Evolutionary conservation across 352 stramenopile genomes (phyloP), one percentile per base, ranked within the genome.

Genomic region (Phytophthora citrophthora): DNA sequence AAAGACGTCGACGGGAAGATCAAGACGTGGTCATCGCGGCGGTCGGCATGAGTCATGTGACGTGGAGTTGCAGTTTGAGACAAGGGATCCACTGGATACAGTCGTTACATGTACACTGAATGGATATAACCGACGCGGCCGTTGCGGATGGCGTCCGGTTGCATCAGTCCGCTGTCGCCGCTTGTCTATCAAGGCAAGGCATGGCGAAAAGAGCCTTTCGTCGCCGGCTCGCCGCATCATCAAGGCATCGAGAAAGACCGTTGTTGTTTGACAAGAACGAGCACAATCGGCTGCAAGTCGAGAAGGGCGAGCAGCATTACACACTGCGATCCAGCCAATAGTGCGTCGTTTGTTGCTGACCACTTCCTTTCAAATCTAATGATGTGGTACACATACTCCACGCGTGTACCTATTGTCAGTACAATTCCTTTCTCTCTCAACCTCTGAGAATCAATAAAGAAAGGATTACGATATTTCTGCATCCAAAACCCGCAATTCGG

Each of bases 241-340:
- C 38, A 50, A 45, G 55, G 40, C 54, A 9, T 7, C 27, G 27
- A 32, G 51, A 51, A 51, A 45, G 45, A n/a, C 47, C 32, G 38
- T 13, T 5, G 49, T 63, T 53, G 27, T 56, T 51, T 51, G 40
- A 67, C 55, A 56, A 54, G 48, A 20, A 20, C 40, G 36, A 52
- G 40, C 40, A 60, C 52, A 60, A 60, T 51, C 26, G 16, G 54
- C 57, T 53, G 46, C 56, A 52, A 59, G 49, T 45, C 36, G 24
- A 27, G 61, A 67, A 54, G 31, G 34, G 54, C 31, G 20, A 36
- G 32, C 32, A 13, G 34, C 50, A 47, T 64, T 62, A 64, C 51
- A 52, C 34, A 70, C 43, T n/a, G 39, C 58, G 41, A 66, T 60
- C 39, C 44, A 51, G 20, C 53, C 55, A 50, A 63, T 61, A n/a